phyloP scores from a whole-genome alignment of 495 filamentous ascomycete genomes.

The Talaromyces nanjingensis region DNA sequence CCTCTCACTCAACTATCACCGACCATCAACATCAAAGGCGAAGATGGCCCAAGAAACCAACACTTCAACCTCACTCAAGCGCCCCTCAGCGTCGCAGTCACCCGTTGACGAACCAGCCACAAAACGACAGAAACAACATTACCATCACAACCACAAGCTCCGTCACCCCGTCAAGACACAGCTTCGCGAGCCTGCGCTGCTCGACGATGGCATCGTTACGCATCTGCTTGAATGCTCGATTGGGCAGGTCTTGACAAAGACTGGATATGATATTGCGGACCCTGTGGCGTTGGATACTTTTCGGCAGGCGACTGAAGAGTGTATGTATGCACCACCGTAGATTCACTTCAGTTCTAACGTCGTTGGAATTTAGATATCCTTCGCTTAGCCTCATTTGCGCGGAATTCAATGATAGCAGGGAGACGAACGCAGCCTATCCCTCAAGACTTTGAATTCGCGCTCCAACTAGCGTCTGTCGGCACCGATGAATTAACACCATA shows the following conservation, averaged over 20 bases:
- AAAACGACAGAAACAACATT: constrained; percentile 41
- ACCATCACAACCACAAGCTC: constrained; percentile 39
- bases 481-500: constrained; percentile 34
- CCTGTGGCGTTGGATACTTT: constrained; percentile 54
- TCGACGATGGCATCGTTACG: constrained; percentile 40
- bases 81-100: constrained; percentile 28
- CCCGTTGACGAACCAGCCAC: constrained; percentile 16
- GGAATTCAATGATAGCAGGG: constrained; percentile 52
- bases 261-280: constrained; percentile 53
- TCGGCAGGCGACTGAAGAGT: constrained; percentile 52
- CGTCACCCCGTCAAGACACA: constrained; percentile 19
- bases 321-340: constrained; percentile 32
- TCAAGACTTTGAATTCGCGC: constrained; percentile 61
- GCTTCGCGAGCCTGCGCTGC: constrained; percentile 30
- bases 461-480: constrained; percentile 31
- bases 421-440: constrained; percentile 57
- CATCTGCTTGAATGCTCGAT: constrained; percentile 51
- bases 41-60: not conserved
- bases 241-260: constrained; percentile 41
- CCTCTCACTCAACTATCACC: not conserved
- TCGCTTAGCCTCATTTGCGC: constrained; percentile 47
- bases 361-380: constrained; percentile 43
- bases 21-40: constrained; percentile 8
- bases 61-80: constrained; percentile 29
- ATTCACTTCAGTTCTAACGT: constrained; percentile 3